Evolutionary conservation across 805 yeast genomes (phyloP).

Genomic region (Yamadazyma laniorum): DNA sequence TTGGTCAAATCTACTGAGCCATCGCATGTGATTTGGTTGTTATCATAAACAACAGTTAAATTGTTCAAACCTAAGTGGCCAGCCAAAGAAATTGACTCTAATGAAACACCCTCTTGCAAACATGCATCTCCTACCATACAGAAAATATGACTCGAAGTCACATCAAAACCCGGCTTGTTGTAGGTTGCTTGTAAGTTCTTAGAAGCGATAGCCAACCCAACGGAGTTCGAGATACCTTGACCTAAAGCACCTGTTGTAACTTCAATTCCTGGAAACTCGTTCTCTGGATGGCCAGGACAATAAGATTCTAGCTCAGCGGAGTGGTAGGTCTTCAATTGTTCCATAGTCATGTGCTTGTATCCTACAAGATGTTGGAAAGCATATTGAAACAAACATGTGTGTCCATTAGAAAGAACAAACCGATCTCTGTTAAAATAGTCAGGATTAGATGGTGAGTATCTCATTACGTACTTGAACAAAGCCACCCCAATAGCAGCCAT

Average conservation of each 20-base stretch:
- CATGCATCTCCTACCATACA: conserved; percentile 42
- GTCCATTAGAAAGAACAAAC: conserved; percentile 38
- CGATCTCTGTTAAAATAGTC: conserved; percentile 36
- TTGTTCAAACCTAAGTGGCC: conserved; percentile 38
- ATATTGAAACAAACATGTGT: conserved; percentile 34
- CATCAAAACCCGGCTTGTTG: conserved; percentile 29
- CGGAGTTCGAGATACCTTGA: conserved; percentile 41
- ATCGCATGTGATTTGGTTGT: conserved; percentile 37
- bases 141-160: conserved; percentile 28
- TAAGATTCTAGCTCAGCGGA: conserved; percentile 20
- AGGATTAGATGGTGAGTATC: conserved; percentile 28
- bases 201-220: conserved; percentile 38
- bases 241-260: conserved; percentile 43
- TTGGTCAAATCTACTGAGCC: conserved; percentile 34
- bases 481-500: conserved; percentile 41
- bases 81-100: conserved; percentile 39
- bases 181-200: conserved; percentile 33
- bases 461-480: conserved; percentile 32
- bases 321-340: conserved; percentile 34
- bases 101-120: conserved; percentile 39
- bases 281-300: conserved; percentile 43
- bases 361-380: conserved; percentile 29
- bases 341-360: conserved; percentile 30
- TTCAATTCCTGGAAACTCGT: conserved; percentile 36
- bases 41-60: conserved; percentile 34